phyloP scores from a whole-genome alignment of 1,284 basidiomycete species.

The Ceratobasidium sp. region DNA sequence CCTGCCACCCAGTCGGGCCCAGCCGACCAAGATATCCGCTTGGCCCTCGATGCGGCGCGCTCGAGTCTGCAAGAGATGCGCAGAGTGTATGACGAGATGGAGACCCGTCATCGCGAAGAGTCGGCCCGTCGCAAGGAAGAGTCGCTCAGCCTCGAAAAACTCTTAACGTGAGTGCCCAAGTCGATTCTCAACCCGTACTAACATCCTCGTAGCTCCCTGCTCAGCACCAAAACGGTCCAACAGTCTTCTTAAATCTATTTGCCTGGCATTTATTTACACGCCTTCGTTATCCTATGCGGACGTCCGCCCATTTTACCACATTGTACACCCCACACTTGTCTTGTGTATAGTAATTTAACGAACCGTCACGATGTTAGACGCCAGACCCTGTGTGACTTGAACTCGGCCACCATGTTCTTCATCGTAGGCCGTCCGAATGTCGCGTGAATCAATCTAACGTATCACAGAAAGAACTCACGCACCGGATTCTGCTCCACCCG shows the following conservation, averaged over 20 bases:
- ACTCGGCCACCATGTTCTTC: conserved; percentile 39
- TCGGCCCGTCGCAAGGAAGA: conserved; percentile 21
- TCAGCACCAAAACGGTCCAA: background rate
- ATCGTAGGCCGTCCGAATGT: conserved; percentile 21
- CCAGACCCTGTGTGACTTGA: conserved; percentile 13
- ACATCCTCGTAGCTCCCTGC: conserved; percentile 1
- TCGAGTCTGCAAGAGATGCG: conserved; percentile 40
- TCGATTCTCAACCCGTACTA: background rate
- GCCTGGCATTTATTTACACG: background rate
- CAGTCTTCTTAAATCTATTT: conserved; percentile 14
- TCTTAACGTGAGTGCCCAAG: conserved; percentile 18
- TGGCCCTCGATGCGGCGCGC: conserved; percentile 36
- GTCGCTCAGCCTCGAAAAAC: conserved; percentile 26
- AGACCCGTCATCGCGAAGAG: conserved; percentile 28
- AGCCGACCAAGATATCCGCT: conserved; percentile 34
- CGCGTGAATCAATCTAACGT: background rate
- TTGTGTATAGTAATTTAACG: conserved; percentile 30
- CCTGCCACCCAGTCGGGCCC: conserved; percentile 23
- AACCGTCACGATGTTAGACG: background rate
- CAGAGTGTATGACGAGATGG: conserved; percentile 31
- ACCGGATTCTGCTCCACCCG: conserved; percentile 95
- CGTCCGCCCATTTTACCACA: background rate
- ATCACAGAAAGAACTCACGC: conserved; percentile 87
- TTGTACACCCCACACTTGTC: conserved; percentile 6
- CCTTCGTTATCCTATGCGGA: conserved; percentile 3